phyloP scores from a whole-genome alignment of 768 basidiomycete genomes.

The Amyloporia xantha region DNA sequence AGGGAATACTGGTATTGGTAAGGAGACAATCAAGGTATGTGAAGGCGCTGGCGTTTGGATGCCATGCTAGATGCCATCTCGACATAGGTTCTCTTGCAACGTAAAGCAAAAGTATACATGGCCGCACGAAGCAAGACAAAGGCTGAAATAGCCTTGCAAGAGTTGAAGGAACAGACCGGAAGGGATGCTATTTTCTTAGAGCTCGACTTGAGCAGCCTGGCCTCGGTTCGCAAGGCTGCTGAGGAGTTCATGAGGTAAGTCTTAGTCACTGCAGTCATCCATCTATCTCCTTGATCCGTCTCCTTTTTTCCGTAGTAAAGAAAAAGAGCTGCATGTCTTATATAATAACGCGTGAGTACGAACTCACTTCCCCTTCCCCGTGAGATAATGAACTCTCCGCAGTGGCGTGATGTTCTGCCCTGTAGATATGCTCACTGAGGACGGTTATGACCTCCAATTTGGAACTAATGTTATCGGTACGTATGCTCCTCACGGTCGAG shows the following conservation, averaged over 20 bases:
- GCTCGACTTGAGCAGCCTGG: slow-evolving; percentile 23
- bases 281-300: too few relatives aligned
- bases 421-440: slow-evolving; percentile 31
- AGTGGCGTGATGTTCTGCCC: slow-evolving; percentile 49
- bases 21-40: slow-evolving; percentile 50
- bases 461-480: slow-evolving; percentile 51
- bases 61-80: background rate
- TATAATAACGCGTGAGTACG: slow-evolving; percentile 45
- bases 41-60: background rate
- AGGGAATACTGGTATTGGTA: slow-evolving; percentile 44
- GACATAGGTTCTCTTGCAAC: slow-evolving; percentile 44
- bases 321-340: slow-evolving; percentile 40
- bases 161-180: slow-evolving; percentile 21
- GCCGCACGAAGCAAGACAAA: slow-evolving; percentile 20
- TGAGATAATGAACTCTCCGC: background rate
- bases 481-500: background rate
- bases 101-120: slow-evolving; percentile 29
- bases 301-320: too few relatives aligned
- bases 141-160: slow-evolving; percentile 21
- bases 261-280: too few relatives aligned
- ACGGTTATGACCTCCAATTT: slow-evolving; percentile 50
- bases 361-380: background rate
- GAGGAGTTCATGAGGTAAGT: slow-evolving; percentile 16
- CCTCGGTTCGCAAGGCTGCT: slow-evolving; percentile 17
- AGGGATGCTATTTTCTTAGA: slow-evolving; percentile 22